Evolutionary conservation across 352 stramenopile species (phyloP).

Genomic region (Phytophthora pinifolia): DNA sequence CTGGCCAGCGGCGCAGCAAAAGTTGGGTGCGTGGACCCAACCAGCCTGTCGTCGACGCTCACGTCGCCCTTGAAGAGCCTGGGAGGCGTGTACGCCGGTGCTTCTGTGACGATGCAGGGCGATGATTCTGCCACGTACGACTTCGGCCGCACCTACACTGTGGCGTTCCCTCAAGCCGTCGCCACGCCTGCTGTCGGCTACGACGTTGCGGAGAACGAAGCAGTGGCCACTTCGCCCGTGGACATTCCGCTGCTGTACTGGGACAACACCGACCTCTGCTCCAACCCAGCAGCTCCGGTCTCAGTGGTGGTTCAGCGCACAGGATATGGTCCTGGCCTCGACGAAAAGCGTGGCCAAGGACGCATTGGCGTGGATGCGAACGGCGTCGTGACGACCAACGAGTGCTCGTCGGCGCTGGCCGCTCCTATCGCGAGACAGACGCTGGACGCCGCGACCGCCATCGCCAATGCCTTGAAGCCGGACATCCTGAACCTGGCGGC

Average conservation of each 20-base stretch:
- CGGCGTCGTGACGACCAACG: constrained; percentile 35
- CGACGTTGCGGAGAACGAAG: constrained; percentile 23
- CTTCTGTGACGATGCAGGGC: constrained; percentile 38
- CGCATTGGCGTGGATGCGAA: constrained; percentile 40
- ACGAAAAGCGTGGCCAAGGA: constrained; percentile 48
- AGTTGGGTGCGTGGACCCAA: constrained; percentile 14
- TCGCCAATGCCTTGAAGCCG: constrained; percentile 27
- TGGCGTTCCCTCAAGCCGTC: constrained; percentile 55
- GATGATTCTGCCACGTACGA: constrained; percentile 64
- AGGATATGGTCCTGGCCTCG: constrained; percentile 55
- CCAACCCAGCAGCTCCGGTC: constrained; percentile 16
- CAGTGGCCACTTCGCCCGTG: constrained; percentile 40
- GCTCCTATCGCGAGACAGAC: constrained; percentile 52
- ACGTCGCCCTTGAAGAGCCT: constrained; percentile 27
- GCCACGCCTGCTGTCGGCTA: constrained; percentile 12
- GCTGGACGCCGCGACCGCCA: constrained; percentile 31
- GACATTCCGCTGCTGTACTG: constrained; percentile 39
- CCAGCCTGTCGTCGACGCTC: constrained; percentile 16
- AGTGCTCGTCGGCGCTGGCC: constrained; percentile 45
- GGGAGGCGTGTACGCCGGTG: constrained; percentile 31
- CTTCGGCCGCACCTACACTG: constrained; percentile 65
- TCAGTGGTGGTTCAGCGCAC: constrained; percentile 31
- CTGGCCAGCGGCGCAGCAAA: constrained; percentile 3
- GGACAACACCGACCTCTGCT: constrained; percentile 35
- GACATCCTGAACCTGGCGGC: constrained; percentile 51